Base-by-base conservation (phyloP, 2,329 filamentous ascomycete genomes). In the Parascedosporium putredinis region DNA sequence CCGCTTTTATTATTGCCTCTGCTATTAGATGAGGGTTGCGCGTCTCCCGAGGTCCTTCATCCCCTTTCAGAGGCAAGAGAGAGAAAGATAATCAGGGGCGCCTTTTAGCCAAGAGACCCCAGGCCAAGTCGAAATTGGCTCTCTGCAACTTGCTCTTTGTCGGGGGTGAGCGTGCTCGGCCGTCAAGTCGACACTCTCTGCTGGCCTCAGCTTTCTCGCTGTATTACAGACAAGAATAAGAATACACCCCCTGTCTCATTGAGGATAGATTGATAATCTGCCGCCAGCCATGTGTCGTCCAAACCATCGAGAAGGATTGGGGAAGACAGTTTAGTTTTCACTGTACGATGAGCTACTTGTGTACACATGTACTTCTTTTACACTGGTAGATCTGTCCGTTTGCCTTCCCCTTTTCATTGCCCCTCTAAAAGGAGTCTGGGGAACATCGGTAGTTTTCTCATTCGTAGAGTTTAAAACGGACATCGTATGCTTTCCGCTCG, bases 251-350 rank as follows among this genome's bases (percentile, higher is more conserved):
- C 16, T 12, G 38, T 42, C 38, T 42, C 38, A 42, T 20, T 42
- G 3, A 42, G 38, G 38, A 42, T 42, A 42, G 38, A 42, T 42
- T 42, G 38, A 42, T 42, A 42, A 42, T 42, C 18, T 42, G 23
- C 20, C 38, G 38, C 18, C 23, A 20, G 38, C 38, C 38, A 42
- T 42, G 20, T 42, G 38, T 20, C 38, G 38, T 20, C 27, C 20
- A 42, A 42, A 16, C 38, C 38, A 20, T 10, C 38, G 16, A 20
- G 12, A 42, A 7, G 20, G 23, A 20, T 42, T 20, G 16, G 12
- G 16, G 38, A 20, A 1, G 33, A 42, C 38, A 20, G 38, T 23
- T 20, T 16, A 20, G 38, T 24, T 31, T 31, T 12, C 38, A 20
- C 38, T 20, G 12, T 20, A 5, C 10, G 20, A 42, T 20, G 20